Base-by-base conservation (phyloP, 495 filamentous ascomycete genomes). In the Ramalina intermedia region DNA sequence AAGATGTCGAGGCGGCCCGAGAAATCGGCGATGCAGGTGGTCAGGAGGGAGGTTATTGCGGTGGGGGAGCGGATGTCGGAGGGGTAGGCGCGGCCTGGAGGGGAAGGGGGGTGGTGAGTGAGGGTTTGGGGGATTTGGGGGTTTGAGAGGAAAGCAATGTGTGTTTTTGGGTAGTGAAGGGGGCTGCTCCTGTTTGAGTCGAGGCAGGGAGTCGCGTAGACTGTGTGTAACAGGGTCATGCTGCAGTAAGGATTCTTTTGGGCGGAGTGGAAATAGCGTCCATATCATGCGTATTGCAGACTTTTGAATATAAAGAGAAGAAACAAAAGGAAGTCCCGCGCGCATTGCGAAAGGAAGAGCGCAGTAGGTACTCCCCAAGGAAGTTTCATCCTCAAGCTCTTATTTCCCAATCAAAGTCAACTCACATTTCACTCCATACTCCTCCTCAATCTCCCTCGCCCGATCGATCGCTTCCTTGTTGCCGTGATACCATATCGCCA, bases 401-500 rank as follows among this genome's bases (percentile, higher is more conserved):
- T n/a, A 0, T 14, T 23, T 23, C 23, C 2, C 23, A 23, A 4
- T 23, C 23, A 23, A 37, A 26, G 1, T 2, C 17, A 37, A 58
- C 66, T 54, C 62, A 90, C 87, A 81, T 64, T 82, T 82, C 41
- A 94, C 85, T n/a, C 84, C 83, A 55, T 81, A 91, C 37, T 73
- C 74, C 56, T 77, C 66, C 56, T 80, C 82, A 47, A 93, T 83
- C 42, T 82, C 78, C 17, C 70, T 71, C 3, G 88, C 87, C n/a
- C 78, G 69, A 40, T 81, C 74, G 37, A 79, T 50, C 7, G 81
- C 80, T 53, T 82, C 79, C 57, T 74, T 72, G 66, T 91, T 88
- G 61, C 70, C 76, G 59, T 87, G 86, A 57, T 87, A 94, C 81
- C 84, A 90, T 27, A 94, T 78, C 3, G 84, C 87, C 38, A 94